phyloP scores from a whole-genome alignment of 768 basidiomycete genomes.

The Serendipita sp. region DNA sequence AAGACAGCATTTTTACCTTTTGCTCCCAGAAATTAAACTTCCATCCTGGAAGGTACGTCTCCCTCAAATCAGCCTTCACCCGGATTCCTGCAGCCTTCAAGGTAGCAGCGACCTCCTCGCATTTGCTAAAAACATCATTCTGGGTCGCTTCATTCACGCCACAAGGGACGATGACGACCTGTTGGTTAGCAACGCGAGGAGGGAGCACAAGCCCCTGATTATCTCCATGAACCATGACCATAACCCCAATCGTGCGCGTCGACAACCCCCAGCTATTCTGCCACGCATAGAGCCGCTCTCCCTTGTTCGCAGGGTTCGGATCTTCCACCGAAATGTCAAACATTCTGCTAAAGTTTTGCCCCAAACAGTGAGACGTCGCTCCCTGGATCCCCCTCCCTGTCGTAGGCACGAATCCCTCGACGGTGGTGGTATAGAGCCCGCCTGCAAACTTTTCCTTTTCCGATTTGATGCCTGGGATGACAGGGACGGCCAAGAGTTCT shows the following conservation, averaged over 20 bases:
- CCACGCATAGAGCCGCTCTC: slow-evolving; percentile 51
- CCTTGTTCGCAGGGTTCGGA: slow-evolving; percentile 33
- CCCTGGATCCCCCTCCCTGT: slow-evolving; percentile 96
- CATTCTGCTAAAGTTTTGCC: slow-evolving; percentile 98
- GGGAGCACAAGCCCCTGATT: slow-evolving; percentile 95
- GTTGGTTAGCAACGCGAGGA: slow-evolving; percentile 87
- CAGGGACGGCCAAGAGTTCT: slow-evolving; percentile 92
- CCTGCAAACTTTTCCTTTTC: slow-evolving; percentile 99
- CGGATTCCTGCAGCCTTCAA: slow-evolving; percentile 61
- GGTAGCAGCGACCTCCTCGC: slow-evolving; percentile 57
- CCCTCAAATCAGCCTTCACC: slow-evolving; percentile 81
- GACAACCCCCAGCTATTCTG: slow-evolving; percentile 98
- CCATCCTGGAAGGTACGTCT: slow-evolving; percentile 95
- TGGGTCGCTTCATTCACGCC: slow-evolving; percentile 82
- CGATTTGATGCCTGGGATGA: slow-evolving; percentile 92
- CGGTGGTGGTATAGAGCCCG: slow-evolving; percentile 92
- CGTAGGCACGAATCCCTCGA: slow-evolving; percentile 95
- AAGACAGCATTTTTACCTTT: slow-evolving; percentile 50
- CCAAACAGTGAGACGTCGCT: slow-evolving; percentile 94
- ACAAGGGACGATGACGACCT: slow-evolving; percentile 84
- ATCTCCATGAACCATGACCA: slow-evolving; percentile 99
- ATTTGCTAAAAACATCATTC: slow-evolving; percentile 59
- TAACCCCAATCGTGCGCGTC: slow-evolving; percentile 91
- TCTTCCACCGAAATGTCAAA: slow-evolving; percentile 97
- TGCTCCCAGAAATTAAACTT: slow-evolving; percentile 99